A percentile compares a stretch with the other conserved stretches of the same genome.
Evolutionary conservation across 1,284 basidiomycete species (phyloP).

Genomic region (Cutaneotrichosporon sp.): DNA sequence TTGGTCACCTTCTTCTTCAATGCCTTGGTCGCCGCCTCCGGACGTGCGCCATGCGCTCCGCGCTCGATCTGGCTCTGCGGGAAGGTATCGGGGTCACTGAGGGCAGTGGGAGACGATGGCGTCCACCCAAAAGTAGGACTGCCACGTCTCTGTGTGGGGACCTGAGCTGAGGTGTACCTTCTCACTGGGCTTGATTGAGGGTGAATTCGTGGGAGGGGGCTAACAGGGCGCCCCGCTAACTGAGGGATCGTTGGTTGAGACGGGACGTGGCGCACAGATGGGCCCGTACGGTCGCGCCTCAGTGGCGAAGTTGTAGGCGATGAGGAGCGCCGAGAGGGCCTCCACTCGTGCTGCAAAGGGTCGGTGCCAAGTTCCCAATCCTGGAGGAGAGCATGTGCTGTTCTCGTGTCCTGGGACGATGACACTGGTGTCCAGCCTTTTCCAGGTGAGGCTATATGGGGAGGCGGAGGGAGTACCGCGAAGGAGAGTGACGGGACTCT

Average conservation of each 20-base stretch:
- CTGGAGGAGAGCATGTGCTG: conserved; percentile 21
- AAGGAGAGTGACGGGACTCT: neutral
- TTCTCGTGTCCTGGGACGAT: neutral
- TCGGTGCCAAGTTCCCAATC: conserved; percentile 36
- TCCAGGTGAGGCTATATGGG: neutral
- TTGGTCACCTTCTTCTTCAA: conserved; percentile 34
- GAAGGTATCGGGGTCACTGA: neutral
- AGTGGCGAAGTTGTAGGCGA: neutral
- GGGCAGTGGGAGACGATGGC: neutral
- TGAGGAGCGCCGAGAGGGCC: neutral
- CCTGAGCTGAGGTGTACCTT: no score
- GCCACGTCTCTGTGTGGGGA: neutral
- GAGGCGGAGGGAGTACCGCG: neutral
- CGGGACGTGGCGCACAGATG: neutral
- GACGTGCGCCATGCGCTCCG: conserved; percentile 36
- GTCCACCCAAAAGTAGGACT: neutral
- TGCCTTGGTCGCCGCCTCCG: conserved; percentile 17
- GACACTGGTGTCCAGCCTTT: neutral
- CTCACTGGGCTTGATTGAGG: neutral
- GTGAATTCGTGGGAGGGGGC: neutral
- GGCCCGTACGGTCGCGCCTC: neutral
- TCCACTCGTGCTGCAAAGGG: conserved; percentile 30
- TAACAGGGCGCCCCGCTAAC: neutral
- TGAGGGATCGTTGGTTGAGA: neutral
- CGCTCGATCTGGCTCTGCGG: conserved; percentile 35